These are phyloP conservation scores for Eucalyptus paniculata DNA, from an alignment of 345 rosid genomes.

Conservation along the genomic window DNA sequence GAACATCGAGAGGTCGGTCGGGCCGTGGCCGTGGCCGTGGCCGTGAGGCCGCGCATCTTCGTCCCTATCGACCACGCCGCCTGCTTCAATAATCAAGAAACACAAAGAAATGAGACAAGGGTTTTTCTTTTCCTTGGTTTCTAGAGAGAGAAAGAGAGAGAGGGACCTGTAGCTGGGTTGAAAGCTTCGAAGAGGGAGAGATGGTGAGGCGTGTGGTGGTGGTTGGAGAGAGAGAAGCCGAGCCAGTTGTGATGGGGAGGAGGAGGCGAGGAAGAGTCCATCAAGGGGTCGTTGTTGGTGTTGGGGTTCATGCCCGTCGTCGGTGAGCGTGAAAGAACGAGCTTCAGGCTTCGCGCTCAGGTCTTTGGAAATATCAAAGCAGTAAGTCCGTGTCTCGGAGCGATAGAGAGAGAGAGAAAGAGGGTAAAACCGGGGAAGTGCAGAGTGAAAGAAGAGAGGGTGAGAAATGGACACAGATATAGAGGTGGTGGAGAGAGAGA, in stretches of 20 bases:
- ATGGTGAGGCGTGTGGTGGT: conserved; percentile 4
- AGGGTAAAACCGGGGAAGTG: not conserved
- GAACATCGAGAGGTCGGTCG: conserved; percentile 32
- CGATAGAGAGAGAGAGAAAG: not conserved
- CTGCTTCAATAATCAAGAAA: not conserved
- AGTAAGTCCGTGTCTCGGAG: not conserved
- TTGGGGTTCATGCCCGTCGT: conserved; percentile 4
- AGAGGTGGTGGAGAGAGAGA: conserved; percentile 20
- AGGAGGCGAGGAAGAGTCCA: conserved; percentile 21
- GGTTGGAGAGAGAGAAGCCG: conserved; percentile 39
- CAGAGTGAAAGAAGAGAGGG: conserved; percentile 7
- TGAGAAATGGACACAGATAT: conserved; percentile 40
- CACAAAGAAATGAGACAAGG: not conserved
- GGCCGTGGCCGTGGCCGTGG: not conserved
- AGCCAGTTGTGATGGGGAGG: conserved; percentile 23
- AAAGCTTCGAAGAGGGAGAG: conserved; percentile 42
- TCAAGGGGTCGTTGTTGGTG: not conserved
- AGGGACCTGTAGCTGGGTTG: conserved; percentile 2
- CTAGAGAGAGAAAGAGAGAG: not conserved
- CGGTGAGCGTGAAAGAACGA: not conserved
- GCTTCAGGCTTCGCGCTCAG: not conserved
- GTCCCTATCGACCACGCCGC: not conserved
- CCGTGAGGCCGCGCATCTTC: not conserved
- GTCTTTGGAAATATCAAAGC: conserved; percentile 26
- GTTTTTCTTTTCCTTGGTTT: not conserved